Percentiles rank a stretch among this genome's conserved stretches.
Conservation (phyloP, 2,329 filamentous ascomycete species). For the Aspergillus sp. region DNA sequence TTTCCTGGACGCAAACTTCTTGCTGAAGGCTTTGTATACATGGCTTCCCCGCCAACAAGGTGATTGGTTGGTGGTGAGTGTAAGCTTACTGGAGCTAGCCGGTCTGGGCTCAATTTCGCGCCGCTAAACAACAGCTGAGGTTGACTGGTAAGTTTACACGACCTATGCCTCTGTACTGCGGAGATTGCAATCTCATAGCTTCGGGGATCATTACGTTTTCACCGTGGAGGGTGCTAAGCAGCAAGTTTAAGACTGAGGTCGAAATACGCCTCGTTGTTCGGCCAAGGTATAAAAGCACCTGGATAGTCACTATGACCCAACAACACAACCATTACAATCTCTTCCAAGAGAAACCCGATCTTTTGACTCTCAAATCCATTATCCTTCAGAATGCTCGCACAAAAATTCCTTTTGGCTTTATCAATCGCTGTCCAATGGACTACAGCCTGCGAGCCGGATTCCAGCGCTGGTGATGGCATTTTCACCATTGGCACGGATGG, state of each 20-base stretch:
- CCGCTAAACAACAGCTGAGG: not conserved
- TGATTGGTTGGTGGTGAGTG: not conserved
- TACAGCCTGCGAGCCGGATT: not conserved
- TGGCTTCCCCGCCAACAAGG: not conserved
- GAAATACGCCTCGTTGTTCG: not conserved
- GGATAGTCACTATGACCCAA: not conserved
- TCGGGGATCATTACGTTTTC: not conserved
- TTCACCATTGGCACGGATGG: constrained; percentile 4
- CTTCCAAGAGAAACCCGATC: not conserved
- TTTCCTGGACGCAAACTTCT: not conserved
- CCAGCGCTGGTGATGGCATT: not conserved
- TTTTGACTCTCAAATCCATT: not conserved
- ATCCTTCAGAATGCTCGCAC: not conserved
- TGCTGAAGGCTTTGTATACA: not conserved
- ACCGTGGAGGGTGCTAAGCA: not conserved
- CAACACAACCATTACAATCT: not conserved
- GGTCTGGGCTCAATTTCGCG: not conserved
- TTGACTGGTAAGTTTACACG: not conserved
- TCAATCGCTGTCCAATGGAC: not conserved
- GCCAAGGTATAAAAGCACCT: not conserved
- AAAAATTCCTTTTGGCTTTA: not conserved
- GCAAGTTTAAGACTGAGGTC: not conserved
- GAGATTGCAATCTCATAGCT: not conserved
- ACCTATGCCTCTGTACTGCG: not conserved
- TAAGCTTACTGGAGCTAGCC: not conserved